Conservation (phyloP, 768 basidiomycete species). For the Kwoniella dendrophila region DNA sequence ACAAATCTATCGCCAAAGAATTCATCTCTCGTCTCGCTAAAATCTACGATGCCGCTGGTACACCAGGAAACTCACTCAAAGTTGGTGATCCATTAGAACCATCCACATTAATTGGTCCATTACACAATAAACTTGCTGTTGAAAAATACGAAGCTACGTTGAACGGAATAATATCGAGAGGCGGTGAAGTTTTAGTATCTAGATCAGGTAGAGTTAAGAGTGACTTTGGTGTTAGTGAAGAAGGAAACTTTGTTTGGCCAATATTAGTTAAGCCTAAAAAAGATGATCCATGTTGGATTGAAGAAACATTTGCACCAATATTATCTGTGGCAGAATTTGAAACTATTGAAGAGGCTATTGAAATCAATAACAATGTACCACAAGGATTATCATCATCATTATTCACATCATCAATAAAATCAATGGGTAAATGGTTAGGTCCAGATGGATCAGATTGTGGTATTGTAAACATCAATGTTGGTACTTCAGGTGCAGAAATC, state of each 20-base stretch:
- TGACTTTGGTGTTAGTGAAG: constrained; percentile 59
- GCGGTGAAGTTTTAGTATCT: constrained; percentile 69
- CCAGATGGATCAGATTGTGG: constrained; percentile 86
- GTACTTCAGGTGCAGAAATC: constrained; percentile 72
- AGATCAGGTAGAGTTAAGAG: constrained; percentile 64
- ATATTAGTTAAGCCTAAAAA: constrained; percentile 38
- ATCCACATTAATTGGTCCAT: constrained; percentile 77
- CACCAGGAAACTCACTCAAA: constrained; percentile 41
- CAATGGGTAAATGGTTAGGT: constrained; percentile 89
- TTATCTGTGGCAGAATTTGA: constrained; percentile 84
- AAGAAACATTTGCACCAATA: constrained; percentile 75
- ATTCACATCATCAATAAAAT: constrained; percentile 82
- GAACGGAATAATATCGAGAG: constrained; percentile 64
- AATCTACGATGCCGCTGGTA: constrained; percentile 70
- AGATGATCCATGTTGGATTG: constrained; percentile 46
- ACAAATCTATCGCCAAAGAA: constrained; percentile 71
- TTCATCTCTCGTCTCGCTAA: constrained; percentile 75
- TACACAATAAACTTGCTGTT: constrained; percentile 75
- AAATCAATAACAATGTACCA: constrained; percentile 52
- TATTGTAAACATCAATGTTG: constrained; percentile 81
- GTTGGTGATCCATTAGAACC: constrained; percentile 83
- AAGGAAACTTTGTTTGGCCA: constrained; percentile 86
- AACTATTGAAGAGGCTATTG: constrained; percentile 60
- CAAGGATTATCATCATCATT: constrained; percentile 58
- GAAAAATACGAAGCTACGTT: constrained; percentile 68